Percentiles rank a stretch among this genome's conserved stretches.
phyloP scores from a whole-genome alignment of 768 basidiomycete genomes.

The Tricholoma flavovirens region DNA sequence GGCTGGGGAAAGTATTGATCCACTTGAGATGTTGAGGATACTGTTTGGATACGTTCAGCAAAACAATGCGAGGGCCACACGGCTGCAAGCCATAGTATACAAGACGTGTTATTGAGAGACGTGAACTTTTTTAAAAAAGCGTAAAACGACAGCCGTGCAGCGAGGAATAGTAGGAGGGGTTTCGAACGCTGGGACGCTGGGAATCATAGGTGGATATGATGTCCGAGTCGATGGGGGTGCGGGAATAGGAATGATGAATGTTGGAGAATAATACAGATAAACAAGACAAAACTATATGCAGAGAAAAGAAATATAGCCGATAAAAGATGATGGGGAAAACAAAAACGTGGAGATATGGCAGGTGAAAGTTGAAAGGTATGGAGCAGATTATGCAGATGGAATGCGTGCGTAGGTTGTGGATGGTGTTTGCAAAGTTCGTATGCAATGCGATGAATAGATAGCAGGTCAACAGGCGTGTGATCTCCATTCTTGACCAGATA shows the following conservation, averaged over 20 bases:
- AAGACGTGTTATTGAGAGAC: not conserved
- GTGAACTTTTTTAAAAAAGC: not conserved
- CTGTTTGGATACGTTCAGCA: not conserved
- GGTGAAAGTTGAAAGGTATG: not conserved
- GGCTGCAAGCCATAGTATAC: not conserved
- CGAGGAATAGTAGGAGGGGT: not conserved
- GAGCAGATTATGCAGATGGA: not conserved
- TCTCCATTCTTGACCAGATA: not conserved
- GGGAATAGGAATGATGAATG: not conserved
- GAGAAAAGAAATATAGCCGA: not conserved
- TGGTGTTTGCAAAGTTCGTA: conserved; percentile 1
- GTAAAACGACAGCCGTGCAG: not conserved
- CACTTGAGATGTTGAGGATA: not conserved
- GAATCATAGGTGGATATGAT: not conserved
- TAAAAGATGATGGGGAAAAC: not conserved
- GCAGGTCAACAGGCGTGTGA: not conserved
- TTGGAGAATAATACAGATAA: not conserved
- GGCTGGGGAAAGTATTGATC: not conserved
- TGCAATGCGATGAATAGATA: conserved; percentile 5
- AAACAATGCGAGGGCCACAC: not conserved
- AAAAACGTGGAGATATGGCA: not conserved
- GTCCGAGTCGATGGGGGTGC: not conserved
- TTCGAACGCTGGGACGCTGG: not conserved
- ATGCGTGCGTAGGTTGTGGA: not conserved
- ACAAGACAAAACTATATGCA: conserved; percentile 3